phyloP scores from a whole-genome alignment of 805 yeast genomes.

The Candida sithepensis region DNA sequence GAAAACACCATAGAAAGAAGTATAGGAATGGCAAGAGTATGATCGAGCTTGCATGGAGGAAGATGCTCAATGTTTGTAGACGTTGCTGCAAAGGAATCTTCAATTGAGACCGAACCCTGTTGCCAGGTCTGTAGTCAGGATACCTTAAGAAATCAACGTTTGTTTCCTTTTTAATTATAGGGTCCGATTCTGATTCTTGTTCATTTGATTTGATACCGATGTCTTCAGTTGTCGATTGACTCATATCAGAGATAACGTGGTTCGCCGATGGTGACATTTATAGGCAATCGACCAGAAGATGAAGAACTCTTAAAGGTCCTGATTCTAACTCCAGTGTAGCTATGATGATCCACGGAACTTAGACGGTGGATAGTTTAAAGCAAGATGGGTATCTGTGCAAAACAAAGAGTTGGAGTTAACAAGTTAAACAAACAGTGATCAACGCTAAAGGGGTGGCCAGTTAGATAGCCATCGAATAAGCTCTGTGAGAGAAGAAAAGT shows the following conservation, averaged over 20 bases:
- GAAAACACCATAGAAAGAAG: slow-evolving; percentile 52
- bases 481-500: too few relatives aligned
- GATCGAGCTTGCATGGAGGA: slow-evolving; percentile 72
- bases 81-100: slow-evolving; percentile 55
- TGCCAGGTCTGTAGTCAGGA: slow-evolving; percentile 20
- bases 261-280: background rate
- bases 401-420: too few relatives aligned
- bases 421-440: too few relatives aligned
- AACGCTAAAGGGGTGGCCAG: too few relatives aligned
- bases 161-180: background rate
- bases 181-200: background rate
- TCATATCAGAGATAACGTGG: background rate
- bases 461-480: too few relatives aligned
- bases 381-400: too few relatives aligned
- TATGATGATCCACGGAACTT: too few relatives aligned
- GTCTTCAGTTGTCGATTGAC: background rate
- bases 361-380: too few relatives aligned
- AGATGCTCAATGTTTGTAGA: slow-evolving; percentile 61
- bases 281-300: background rate
- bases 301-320: background rate
- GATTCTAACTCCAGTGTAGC: background rate
- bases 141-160: background rate
- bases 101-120: slow-evolving; percentile 50
- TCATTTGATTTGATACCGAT: too few relatives aligned
- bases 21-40: slow-evolving; percentile 55